A percentile compares a stretch with the other conserved stretches of the same genome.
phyloP scores from a whole-genome alignment of 1,284 basidiomycete species.

The Irpex sp. region DNA sequence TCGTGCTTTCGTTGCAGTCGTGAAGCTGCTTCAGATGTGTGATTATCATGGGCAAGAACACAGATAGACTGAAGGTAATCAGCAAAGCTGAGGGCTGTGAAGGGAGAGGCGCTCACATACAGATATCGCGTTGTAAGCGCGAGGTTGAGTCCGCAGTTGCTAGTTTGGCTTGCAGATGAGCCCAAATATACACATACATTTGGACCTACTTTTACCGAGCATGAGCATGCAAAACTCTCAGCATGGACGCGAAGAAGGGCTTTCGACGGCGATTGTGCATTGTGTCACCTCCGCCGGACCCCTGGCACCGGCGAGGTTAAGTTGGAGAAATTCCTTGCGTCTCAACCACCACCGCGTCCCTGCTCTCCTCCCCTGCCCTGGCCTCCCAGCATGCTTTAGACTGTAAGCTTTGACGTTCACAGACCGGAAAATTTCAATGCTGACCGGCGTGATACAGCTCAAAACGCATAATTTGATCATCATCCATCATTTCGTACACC shows the following conservation, averaged over 20 bases:
- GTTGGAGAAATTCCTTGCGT: background rate
- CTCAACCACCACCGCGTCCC: background rate
- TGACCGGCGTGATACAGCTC: background rate
- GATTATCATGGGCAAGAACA: no score
- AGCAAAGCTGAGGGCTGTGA: no score
- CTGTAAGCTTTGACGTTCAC: background rate
- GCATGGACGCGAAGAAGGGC: background rate
- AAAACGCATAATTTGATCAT: constrained; percentile 5
- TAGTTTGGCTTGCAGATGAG: no score
- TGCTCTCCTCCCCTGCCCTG: background rate
- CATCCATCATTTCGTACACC: constrained; percentile 13
- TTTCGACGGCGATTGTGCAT: background rate
- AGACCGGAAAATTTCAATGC: background rate
- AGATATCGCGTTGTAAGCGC: no score
- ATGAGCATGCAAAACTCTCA: background rate
- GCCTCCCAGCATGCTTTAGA: background rate
- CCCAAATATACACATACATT: no score
- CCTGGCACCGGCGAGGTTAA: background rate
- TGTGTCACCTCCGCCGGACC: background rate
- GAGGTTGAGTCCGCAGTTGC: no score
- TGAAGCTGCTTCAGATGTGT: no score
- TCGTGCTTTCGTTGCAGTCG: no score
- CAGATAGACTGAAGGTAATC: no score
- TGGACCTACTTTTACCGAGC: background rate
- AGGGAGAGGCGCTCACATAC: no score